Percentiles rank a stretch among this genome's conserved stretches.
Evolutionary conservation across 169 alveolate genomes (phyloP).

Genomic region (Amoebophrya sp.): DNA sequence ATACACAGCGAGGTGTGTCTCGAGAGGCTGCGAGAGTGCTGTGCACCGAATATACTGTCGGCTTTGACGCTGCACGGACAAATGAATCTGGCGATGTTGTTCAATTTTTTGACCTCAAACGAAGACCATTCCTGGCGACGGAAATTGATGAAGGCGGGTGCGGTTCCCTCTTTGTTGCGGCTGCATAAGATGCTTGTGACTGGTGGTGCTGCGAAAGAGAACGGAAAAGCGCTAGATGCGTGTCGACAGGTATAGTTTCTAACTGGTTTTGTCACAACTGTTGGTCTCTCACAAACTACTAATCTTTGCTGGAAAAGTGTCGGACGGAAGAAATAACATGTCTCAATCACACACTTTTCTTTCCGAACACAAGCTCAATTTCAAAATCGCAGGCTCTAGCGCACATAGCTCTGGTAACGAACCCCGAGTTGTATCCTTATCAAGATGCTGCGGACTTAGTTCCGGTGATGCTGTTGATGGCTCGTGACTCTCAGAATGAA

Average conservation of each 20-base stretch:
- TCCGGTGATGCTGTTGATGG: neutral
- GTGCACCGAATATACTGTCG: neutral
- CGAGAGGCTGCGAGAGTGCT: neutral
- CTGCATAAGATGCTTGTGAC: neutral
- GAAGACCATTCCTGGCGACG: neutral
- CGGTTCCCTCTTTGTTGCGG: neutral
- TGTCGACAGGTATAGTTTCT: no score
- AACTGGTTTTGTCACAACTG: no score
- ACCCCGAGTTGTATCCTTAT: neutral
- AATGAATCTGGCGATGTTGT: neutral
- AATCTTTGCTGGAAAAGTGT: no score
- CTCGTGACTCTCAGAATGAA: no score
- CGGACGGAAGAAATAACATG: no score
- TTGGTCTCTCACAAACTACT: no score
- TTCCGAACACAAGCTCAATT: no score
- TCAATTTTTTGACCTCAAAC: neutral
- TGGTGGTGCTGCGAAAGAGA: neutral
- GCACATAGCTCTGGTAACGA: neutral
- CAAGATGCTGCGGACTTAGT: neutral
- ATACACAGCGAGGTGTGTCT: neutral
- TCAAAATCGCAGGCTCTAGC: neutral
- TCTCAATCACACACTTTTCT: no score
- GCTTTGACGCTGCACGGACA: neutral
- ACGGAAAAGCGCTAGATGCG: constrained; percentile 8
- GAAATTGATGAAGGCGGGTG: neutral